A percentile compares a stretch with the other conserved stretches of the same genome.
Conservation (phyloP, 1,284 basidiomycete genomes). For the Chondrostereum purpureum region DNA sequence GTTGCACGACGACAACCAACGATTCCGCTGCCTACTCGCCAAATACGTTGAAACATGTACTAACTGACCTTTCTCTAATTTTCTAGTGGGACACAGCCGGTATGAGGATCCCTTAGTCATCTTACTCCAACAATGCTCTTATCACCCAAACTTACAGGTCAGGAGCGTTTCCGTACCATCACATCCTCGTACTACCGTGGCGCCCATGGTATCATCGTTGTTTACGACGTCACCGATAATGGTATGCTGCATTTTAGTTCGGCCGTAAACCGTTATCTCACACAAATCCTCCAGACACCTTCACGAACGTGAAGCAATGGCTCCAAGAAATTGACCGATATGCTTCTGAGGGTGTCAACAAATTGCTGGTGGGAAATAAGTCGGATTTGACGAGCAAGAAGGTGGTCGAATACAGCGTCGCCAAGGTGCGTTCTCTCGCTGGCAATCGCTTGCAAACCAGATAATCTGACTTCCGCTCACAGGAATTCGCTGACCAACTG, state of each 20-base stretch:
- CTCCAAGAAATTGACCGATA: constrained; percentile 99
- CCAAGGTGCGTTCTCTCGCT: constrained; percentile 71
- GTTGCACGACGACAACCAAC: no score
- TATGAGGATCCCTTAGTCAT: constrained; percentile 22
- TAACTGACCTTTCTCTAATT: constrained; percentile 17
- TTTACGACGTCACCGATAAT: constrained; percentile 99
- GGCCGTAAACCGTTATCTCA: constrained; percentile 10
- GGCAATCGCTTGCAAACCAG: no score
- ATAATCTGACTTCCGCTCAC: no score
- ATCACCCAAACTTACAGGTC: constrained; percentile 44
- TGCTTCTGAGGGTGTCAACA: constrained; percentile 98
- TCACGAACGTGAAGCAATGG: constrained; percentile 99
- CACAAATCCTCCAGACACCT: constrained; percentile 62
- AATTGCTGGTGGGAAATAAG: constrained; percentile 97
- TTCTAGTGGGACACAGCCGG: constrained; percentile 93
- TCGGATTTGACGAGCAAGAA: constrained; percentile 97
- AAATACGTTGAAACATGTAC: no score
- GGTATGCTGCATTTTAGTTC: constrained; percentile 39
- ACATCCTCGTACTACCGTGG: constrained; percentile 97
- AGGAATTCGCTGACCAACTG: constrained; percentile 96
- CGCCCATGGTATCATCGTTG: constrained; percentile 96
- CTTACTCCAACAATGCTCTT: no score
- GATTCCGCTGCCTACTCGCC: no score
- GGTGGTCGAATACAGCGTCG: constrained; percentile 95
- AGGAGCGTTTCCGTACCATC: constrained; percentile 97